Evolutionary conservation across 805 yeast species (phyloP), one percentile per base, ranked within the genome.

Genomic region (Hemisphaericaspora nanyangensis): DNA sequence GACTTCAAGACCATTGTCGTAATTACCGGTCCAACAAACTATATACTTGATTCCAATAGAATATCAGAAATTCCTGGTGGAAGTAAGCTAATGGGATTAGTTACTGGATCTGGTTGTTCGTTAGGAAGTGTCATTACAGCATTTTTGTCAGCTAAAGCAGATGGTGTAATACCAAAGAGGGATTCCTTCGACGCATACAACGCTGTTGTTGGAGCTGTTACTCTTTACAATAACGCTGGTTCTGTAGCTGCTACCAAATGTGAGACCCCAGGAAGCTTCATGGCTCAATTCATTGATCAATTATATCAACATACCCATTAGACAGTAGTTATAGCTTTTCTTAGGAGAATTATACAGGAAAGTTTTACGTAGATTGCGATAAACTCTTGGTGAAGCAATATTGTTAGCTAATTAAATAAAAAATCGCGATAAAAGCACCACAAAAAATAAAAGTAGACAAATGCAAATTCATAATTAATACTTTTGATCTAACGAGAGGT

Each of bases 91-190:
- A 80, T 87, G 83, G 81, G 82, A 0, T 55, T 63, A 8, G 74
- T 87, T 5, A 87, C 95, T 0, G 95, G 95, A 0, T 68, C 89
- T 2, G 96, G 96, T 0, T 88, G 96, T 46, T 76, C 91, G 0
- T 60, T 88, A 28, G 95, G 95, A 1, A 79, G 89, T 32, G 72
- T 77, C 0, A 77, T 87, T 38, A 80, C 85, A 0, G 66, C 85
- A 1, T 72, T 65, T 42, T 55, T 79, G 2, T 80, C 80, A 3
- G 74, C 77, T 2, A 50, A 58, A 38, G 60, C 68, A 1, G 58
- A 51, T 6, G 60, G 56, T 4, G 12, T 13, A 17, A 8, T 32
- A 26, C 4, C 31, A 29, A 1, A 15, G 8, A 25, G n/a, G 28
- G 34, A 37, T 2, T 19, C 29, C 4, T 44, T 49, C 28, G 50